Evolutionary conservation across 192 early-diverging fungal genomes (phyloP).

Genomic region (Coemansia sp.): DNA sequence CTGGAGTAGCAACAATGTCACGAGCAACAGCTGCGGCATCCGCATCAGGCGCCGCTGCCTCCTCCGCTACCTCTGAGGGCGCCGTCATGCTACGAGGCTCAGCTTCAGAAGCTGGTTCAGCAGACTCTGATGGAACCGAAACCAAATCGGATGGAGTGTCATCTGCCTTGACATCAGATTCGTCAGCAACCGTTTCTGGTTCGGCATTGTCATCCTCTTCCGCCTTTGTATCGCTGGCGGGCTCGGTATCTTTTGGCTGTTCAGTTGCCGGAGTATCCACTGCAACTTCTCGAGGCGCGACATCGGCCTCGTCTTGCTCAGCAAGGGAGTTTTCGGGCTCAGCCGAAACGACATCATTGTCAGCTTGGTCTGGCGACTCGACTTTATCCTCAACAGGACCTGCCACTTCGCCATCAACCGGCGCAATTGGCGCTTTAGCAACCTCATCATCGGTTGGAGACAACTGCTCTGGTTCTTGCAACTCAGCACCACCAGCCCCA

Average conservation of each 20-base stretch:
- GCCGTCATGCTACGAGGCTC: no score
- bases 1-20: background rate
- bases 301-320: no score
- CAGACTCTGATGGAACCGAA: background rate
- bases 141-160: background rate
- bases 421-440: background rate
- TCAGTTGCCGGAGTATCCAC: background rate
- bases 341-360: no score
- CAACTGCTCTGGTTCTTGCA: no score
- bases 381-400: background rate
- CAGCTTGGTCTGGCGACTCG: no score
- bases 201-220: background rate
- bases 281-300: no score
- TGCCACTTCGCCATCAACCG: background rate
- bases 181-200: background rate
- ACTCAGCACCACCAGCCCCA: no score
- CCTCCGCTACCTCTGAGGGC: background rate
- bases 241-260: background rate
- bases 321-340: no score
- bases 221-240: background rate
- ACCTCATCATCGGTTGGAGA: background rate
- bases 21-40: background rate
- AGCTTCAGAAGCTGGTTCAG: background rate
- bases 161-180: background rate
- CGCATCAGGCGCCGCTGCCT: constrained; percentile 1